phyloP scores from a whole-genome alignment of 768 basidiomycete species.

The Mycena epipterygia region DNA sequence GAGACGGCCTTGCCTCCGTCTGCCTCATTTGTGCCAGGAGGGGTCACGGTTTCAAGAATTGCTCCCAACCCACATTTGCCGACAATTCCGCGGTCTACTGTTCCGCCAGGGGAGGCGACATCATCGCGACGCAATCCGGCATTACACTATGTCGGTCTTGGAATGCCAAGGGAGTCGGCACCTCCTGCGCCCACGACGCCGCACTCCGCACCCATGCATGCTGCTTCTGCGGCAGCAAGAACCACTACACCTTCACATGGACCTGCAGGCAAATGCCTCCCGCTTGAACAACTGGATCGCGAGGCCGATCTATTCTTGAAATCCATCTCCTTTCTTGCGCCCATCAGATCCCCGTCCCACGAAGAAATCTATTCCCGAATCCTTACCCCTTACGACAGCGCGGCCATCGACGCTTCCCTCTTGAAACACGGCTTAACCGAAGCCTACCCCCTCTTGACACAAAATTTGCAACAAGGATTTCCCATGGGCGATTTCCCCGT shows the following conservation, averaged over 20 bases:
- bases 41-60: neutral
- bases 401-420: neutral
- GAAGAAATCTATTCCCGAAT: neutral
- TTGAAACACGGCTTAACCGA: conserved; percentile 4
- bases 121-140: neutral
- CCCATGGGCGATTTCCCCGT: conserved; percentile 30
- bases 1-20: neutral
- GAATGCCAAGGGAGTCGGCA: neutral
- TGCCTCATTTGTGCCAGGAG: conserved; percentile 1
- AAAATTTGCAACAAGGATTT: conserved; percentile 28
- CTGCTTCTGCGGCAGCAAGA: neutral
- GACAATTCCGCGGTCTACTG: neutral
- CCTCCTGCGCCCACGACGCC: neutral
- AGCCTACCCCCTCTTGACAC: neutral
- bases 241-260: conserved; percentile 3
- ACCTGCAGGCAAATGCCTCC: neutral
- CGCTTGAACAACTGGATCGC: neutral
- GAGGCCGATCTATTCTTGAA: neutral
- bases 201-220: neutral
- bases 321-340: neutral
- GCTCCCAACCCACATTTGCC: neutral
- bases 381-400: conserved; percentile 1
- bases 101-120: neutral
- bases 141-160: neutral
- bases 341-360: neutral